phyloP scores from a whole-genome alignment of 495 filamentous ascomycete species.

The Sphaerosporella brunnea region DNA sequence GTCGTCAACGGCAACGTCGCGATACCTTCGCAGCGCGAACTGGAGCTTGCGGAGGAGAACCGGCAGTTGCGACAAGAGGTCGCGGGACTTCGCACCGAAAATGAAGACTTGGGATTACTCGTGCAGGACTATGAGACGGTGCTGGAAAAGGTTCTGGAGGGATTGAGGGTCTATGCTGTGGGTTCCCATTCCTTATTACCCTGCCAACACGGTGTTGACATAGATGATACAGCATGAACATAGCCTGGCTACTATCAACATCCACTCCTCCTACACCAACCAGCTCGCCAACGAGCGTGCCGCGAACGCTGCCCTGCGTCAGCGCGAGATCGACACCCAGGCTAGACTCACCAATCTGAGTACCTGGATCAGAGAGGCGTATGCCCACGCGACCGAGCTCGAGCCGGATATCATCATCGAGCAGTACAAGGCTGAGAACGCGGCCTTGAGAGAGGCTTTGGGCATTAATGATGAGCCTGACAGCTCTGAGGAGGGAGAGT shows the following conservation, averaged over 20 bases:
- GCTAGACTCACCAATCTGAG: slow-evolving; percentile 19
- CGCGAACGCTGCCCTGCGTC: slow-evolving; percentile 20
- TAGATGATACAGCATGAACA: slow-evolving; percentile 22
- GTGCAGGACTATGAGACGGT: slow-evolving; percentile 24
- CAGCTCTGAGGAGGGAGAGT: not conserved
- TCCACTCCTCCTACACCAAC: slow-evolving; percentile 25
- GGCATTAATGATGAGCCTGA: slow-evolving; percentile 17
- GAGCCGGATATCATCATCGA: slow-evolving; percentile 24
- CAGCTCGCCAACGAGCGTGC: slow-evolving; percentile 21
- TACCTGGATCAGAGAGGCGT: slow-evolving; percentile 21
- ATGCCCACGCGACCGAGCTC: slow-evolving; percentile 15
- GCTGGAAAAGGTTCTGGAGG: slow-evolving; percentile 25
- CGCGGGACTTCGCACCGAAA: slow-evolving; percentile 20
- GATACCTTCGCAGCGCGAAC: slow-evolving; percentile 2
- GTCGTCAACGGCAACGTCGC: not conserved
- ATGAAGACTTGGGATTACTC: slow-evolving; percentile 21
- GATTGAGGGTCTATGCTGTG: slow-evolving; percentile 24
- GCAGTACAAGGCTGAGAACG: slow-evolving; percentile 22
- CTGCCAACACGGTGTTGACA: not conserved
- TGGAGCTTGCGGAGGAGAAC: slow-evolving; percentile 13
- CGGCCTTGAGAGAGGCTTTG: slow-evolving; percentile 18
- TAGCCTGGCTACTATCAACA: slow-evolving; percentile 25
- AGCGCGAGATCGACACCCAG: slow-evolving; percentile 22
- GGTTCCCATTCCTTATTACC: not conserved
- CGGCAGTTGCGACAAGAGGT: slow-evolving; percentile 22